Percentiles rank a stretch among this genome's conserved stretches.
Conservation (phyloP, 106 monocot species). For the Apostasia ramifera region DNA sequence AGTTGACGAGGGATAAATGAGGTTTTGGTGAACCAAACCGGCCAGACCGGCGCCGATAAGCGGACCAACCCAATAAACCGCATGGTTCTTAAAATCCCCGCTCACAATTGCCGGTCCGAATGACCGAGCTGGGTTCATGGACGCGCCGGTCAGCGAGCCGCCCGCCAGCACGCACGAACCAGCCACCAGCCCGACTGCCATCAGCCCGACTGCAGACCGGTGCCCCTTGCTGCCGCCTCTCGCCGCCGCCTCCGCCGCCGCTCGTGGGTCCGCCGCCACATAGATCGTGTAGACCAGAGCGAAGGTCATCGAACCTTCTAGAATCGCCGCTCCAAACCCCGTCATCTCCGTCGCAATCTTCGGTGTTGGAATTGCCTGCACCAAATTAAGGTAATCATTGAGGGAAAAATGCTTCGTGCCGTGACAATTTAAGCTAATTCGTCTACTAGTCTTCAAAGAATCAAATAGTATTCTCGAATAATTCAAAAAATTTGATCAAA, state of each 20-base stretch:
- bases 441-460: too few relatives aligned
- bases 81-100: conserved; percentile 66
- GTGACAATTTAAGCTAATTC: too few relatives aligned
- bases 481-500: too few relatives aligned
- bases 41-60: conserved; percentile 50
- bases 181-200: conserved; percentile 38
- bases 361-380: conserved; percentile 72
- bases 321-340: conserved; percentile 62
- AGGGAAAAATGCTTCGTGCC: too few relatives aligned
- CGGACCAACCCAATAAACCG: conserved; percentile 68
- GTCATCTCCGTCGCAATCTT: conserved; percentile 72
- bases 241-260: conserved; percentile 3
- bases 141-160: conserved; percentile 65
- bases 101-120: conserved; percentile 60
- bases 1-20: conserved; percentile 23
- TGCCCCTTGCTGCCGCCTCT: background rate
- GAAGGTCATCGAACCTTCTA: conserved; percentile 50
- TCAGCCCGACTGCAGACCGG: conserved; percentile 16
- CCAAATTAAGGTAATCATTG: background rate
- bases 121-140: conserved; percentile 75
- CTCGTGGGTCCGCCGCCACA: conserved; percentile 35
- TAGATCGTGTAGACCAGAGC: conserved; percentile 53
- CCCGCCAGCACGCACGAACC: conserved; percentile 44
- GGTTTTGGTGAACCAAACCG: conserved; percentile 39
- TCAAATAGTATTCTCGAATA: too few relatives aligned